A percentile compares a stretch with the other conserved stretches of the same genome.
Conservation (phyloP, 129 eudicot genomes). For the Chrysanthemum makinoi region DNA sequence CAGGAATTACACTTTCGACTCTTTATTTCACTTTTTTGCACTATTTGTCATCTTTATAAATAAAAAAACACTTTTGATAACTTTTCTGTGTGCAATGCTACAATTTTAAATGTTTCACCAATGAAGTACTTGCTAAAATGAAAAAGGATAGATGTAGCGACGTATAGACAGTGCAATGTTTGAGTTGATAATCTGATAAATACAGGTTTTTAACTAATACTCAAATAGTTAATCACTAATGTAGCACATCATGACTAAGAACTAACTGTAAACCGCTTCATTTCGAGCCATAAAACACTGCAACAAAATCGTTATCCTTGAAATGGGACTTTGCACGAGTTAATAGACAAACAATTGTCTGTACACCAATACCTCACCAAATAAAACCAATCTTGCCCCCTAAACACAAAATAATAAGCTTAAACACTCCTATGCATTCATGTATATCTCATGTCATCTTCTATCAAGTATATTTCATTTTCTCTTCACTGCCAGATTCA, state of each 20-base stretch:
- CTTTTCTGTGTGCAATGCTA: too few species aligned
- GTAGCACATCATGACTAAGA: not conserved
- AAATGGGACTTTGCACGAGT: conserved; percentile 3
- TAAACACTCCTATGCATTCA: conserved; percentile 14
- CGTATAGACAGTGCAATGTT: too few species aligned
- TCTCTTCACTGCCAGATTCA: conserved; percentile 6
- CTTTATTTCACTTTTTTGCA: too few species aligned
- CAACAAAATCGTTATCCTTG: not conserved
- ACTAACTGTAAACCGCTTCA: not conserved
- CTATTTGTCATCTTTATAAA: too few species aligned
- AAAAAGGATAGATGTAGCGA: too few species aligned
- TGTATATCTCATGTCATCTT: conserved; percentile 1
- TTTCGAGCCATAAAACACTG: conserved; percentile 7
- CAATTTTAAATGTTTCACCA: too few species aligned
- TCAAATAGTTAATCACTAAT: not conserved
- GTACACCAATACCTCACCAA: conserved; percentile 18
- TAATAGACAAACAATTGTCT: conserved; percentile 2
- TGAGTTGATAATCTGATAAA: too few species aligned
- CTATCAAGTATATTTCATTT: conserved; percentile 11
- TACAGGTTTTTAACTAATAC: too few species aligned
- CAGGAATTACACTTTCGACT: too few species aligned
- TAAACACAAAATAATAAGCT: conserved; percentile 14
- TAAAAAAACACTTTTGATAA: too few species aligned
- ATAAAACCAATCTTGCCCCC: not conserved
- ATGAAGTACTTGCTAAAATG: too few species aligned